A percentile compares a stretch with the other conserved stretches of the same genome.
Conservation (phyloP, 2,329 filamentous ascomycete species). For the Huntiella moniliformis region DNA sequence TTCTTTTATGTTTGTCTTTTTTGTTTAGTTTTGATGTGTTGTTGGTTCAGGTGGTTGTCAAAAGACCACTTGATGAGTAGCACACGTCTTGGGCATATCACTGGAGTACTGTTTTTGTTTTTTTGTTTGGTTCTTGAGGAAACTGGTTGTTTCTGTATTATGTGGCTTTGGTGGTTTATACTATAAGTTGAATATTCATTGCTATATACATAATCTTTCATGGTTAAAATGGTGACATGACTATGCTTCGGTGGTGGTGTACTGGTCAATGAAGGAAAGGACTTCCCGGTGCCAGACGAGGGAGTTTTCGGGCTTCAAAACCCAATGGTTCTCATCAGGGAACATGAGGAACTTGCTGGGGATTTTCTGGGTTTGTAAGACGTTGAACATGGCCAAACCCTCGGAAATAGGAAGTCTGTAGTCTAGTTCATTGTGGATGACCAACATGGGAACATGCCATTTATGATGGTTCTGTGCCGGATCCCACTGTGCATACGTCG, state of each 20-base stretch:
- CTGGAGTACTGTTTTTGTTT: constrained; percentile 10
- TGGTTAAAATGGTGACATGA: not conserved
- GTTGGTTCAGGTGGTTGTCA: not conserved
- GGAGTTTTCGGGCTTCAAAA: constrained; percentile 79
- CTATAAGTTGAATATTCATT: not conserved
- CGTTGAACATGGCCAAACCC: constrained; percentile 70
- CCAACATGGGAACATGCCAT: constrained; percentile 71
- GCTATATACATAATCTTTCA: not conserved
- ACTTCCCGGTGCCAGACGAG: constrained; percentile 81
- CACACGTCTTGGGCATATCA: constrained; percentile 11
- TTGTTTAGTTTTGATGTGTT: not conserved
- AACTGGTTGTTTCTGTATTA: constrained; percentile 5
- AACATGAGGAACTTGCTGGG: constrained; percentile 67
- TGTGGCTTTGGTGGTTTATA: constrained; percentile 3
- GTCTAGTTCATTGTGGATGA: constrained; percentile 77
- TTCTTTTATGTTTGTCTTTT: not conserved
- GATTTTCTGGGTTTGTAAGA: constrained; percentile 55
- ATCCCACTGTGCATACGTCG: constrained; percentile 51
- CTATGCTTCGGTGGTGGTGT: constrained; percentile 22
- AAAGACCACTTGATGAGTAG: constrained; percentile 10
- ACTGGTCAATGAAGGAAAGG: constrained; percentile 55
- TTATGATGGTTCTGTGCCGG: constrained; percentile 43
- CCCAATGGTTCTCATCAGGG: constrained; percentile 61
- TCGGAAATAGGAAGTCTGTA: constrained; percentile 76
- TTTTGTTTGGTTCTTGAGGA: constrained; percentile 2